Evolutionary conservation across 176 grass and related monocot species (phyloP).

Genomic region (Rhynchospora pubera): DNA sequence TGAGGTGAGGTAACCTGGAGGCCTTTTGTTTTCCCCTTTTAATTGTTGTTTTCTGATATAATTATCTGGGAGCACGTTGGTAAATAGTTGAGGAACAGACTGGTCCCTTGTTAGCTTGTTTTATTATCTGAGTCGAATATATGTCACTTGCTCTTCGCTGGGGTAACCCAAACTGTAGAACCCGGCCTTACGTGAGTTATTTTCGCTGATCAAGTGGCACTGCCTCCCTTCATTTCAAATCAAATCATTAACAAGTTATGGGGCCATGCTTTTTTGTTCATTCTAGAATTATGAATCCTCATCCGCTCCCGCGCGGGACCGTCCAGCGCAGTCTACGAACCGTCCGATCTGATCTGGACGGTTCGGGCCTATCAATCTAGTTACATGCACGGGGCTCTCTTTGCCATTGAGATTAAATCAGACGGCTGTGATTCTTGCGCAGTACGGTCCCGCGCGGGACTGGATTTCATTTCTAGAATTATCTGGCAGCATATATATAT

Average conservation of each 20-base stretch:
- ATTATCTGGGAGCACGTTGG: neutral
- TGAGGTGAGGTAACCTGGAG: neutral
- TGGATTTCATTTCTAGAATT: neutral
- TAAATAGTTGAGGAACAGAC: conserved; percentile 7
- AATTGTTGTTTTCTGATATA: neutral
- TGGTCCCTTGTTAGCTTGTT: neutral
- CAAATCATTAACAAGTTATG: conserved; percentile 6
- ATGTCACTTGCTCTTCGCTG: neutral
- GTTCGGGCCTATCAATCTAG: too few relatives aligned
- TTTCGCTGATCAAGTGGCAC: neutral
- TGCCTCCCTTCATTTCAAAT: neutral
- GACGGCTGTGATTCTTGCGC: too few relatives aligned
- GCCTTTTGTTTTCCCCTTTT: neutral
- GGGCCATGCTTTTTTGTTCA: neutral
- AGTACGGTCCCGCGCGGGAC: too few relatives aligned
- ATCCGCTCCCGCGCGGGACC: too few relatives aligned
- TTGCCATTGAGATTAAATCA: too few relatives aligned
- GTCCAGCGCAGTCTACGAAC: too few relatives aligned
- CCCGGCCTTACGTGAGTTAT: conserved; percentile 3
- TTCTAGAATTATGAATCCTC: conserved; percentile 7
- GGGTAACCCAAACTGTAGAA: neutral
- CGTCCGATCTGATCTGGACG: too few relatives aligned
- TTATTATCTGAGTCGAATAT: conserved; percentile 11
- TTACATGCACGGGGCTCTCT: too few relatives aligned
- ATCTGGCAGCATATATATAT: conserved; percentile 15